Conservation (phyloP, 129 eudicot genomes). For the Gnaphalium uliginosum region DNA sequence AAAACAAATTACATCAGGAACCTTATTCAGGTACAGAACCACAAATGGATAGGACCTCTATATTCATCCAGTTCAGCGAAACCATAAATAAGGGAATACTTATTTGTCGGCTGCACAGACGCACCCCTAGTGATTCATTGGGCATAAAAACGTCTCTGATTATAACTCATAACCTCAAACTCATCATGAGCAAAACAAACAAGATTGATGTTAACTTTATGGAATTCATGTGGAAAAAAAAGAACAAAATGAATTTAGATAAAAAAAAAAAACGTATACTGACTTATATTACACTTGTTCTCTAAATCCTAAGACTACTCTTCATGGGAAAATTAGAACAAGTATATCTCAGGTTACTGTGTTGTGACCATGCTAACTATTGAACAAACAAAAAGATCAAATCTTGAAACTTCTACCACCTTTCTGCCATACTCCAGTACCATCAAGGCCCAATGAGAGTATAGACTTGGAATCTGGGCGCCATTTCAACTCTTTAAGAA, state of each 20-base stretch:
- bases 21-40: neutral
- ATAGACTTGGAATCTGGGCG: constrained; percentile 86
- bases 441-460: constrained; percentile 72
- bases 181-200: neutral
- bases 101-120: neutral
- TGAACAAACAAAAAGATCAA: constrained; percentile 9
- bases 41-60: neutral
- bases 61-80: neutral
- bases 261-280: constrained; percentile 7
- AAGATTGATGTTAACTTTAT: neutral
- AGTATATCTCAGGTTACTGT: constrained; percentile 24
- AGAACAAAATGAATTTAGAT: constrained; percentile 24
- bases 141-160: neutral
- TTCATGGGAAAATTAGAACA: constrained; percentile 28
- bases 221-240: constrained; percentile 11
- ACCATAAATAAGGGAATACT: neutral
- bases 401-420: constrained; percentile 78
- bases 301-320: constrained; percentile 24
- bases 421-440: constrained; percentile 85
- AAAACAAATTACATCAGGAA: constrained; percentile 1
- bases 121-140: constrained; percentile 1
- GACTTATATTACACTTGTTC: constrained; percentile 34
- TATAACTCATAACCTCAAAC: neutral
- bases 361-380: constrained; percentile 18
- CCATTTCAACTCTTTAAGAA: constrained; percentile 91